These are phyloP conservation scores for Aspergillus sp. DNA, from an alignment of 2,329 filamentous ascomycete species.

Conservation along the genomic window DNA sequence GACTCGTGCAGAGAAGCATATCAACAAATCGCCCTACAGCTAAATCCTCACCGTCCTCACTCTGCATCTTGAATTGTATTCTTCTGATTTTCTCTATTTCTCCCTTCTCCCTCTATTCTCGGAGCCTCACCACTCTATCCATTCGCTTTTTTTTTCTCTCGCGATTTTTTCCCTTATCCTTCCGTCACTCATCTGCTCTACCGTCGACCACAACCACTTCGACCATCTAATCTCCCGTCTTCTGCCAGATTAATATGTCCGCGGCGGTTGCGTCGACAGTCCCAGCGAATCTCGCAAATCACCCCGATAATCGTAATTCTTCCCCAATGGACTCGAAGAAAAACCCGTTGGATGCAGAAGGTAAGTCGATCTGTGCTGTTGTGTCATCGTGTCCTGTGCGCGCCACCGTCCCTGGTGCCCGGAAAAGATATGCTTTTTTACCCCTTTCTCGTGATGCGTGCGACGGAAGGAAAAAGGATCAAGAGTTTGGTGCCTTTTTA, in stretches of 20 bases:
- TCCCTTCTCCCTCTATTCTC: slow-evolving; percentile 3
- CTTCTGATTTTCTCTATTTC: background rate
- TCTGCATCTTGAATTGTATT: slow-evolving; percentile 5
- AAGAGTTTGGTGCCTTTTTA: background rate
- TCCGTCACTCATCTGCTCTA: slow-evolving; percentile 16
- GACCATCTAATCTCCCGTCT: slow-evolving; percentile 15
- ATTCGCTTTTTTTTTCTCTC: slow-evolving; percentile 10
- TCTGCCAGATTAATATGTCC: slow-evolving; percentile 34
- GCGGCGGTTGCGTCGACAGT: slow-evolving; percentile 38
- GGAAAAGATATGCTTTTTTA: slow-evolving; percentile 14
- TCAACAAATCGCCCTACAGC: slow-evolving; percentile 7
- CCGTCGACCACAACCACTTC: slow-evolving; percentile 8
- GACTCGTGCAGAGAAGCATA: slow-evolving; percentile 10
- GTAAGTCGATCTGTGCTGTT: slow-evolving; percentile 30
- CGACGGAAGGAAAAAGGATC: background rate
- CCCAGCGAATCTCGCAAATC: slow-evolving; percentile 28
- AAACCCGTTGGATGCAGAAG: slow-evolving; percentile 37
- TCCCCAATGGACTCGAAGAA: slow-evolving; percentile 47
- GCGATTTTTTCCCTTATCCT: slow-evolving; percentile 22
- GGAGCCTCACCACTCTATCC: slow-evolving; percentile 5
- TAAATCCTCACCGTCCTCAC: background rate
- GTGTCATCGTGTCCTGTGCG: slow-evolving; percentile 8
- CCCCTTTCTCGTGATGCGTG: slow-evolving; percentile 4
- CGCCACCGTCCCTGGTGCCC: slow-evolving; percentile 6
- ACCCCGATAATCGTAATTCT: slow-evolving; percentile 32